Evolutionary conservation across 2,329 filamentous ascomycete genomes (phyloP).

Genomic region (Septoria petroselini): DNA sequence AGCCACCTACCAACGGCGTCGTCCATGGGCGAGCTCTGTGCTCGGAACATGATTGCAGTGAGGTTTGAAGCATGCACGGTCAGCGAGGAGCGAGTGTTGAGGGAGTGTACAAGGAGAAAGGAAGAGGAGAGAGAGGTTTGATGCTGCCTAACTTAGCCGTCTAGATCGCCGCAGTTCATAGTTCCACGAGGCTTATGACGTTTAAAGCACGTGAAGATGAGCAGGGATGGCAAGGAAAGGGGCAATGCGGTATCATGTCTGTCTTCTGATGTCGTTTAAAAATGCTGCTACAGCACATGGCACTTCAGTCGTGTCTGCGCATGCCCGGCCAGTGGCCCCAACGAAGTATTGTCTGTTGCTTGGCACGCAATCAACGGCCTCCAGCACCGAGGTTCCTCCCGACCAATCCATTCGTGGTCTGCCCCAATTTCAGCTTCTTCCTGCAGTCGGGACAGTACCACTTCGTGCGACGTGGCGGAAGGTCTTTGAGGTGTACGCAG

Average conservation of each 20-base stretch:
- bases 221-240: too few relatives aligned
- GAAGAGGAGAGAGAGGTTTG: not conserved
- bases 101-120: not conserved
- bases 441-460: slow-evolving; percentile 83
- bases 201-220: too few relatives aligned
- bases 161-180: too few relatives aligned
- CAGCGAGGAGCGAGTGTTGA: not conserved
- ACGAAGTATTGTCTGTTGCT: too few relatives aligned
- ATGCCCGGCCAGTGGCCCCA: too few relatives aligned
- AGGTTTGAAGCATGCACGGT: not conserved
- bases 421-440: slow-evolving; percentile 44
- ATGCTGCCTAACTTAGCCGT: not conserved
- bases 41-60: slow-evolving; percentile 20
- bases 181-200: too few relatives aligned
- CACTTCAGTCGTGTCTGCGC: too few relatives aligned
- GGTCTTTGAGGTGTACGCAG: slow-evolving; percentile 67
- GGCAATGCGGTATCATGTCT: too few relatives aligned
- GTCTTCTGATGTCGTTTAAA: not conserved
- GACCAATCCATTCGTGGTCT: slow-evolving; percentile 34
- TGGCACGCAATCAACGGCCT: too few relatives aligned
- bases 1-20: slow-evolving; percentile 18
- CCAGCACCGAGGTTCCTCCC: slow-evolving; percentile 19
- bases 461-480: slow-evolving; percentile 69
- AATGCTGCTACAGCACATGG: not conserved
- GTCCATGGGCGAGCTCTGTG: slow-evolving; percentile 22